Percentiles rank a stretch among this genome's conserved stretches.
Evolutionary conservation across 139 green algal species (phyloP).

Genomic region (Cymbomonas tetramitiformis): DNA sequence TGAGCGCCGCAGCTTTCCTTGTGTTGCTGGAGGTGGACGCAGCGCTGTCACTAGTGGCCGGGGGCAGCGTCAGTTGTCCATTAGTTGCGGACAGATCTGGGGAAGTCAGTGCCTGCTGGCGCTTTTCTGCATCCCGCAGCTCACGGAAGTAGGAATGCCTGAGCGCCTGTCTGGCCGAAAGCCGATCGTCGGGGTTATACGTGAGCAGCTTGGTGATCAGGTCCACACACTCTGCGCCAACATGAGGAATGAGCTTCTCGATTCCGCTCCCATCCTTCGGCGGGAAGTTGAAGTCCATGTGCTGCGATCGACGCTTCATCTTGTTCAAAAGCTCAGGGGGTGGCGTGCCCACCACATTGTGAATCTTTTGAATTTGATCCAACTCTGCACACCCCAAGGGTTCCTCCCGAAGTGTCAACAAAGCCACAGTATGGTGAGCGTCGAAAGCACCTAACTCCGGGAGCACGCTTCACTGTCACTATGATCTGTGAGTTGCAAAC

Average conservation of each 20-base stretch:
- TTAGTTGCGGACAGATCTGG: conserved; percentile 20
- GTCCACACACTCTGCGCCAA: conserved; percentile 44
- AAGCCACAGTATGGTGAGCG: no score
- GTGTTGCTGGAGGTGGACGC: no score
- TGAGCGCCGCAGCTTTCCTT: no score
- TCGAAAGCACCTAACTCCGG: no score
- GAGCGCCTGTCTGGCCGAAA: conserved; percentile 48
- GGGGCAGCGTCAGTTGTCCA: background rate
- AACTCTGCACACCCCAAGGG: no score
- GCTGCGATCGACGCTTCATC: conserved; percentile 47
- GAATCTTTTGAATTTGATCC: conserved; percentile 73
- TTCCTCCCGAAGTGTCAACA: no score
- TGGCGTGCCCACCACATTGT: conserved; percentile 61
- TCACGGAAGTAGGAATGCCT: conserved; percentile 59
- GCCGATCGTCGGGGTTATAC: conserved; percentile 63
- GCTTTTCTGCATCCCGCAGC: conserved; percentile 47
- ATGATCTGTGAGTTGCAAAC: no score
- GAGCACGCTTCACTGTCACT: no score
- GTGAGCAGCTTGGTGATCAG: conserved; percentile 59
- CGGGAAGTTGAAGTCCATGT: conserved; percentile 59
- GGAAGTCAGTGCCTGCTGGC: conserved; percentile 30
- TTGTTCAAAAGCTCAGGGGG: conserved; percentile 51
- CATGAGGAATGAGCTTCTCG: conserved; percentile 55
- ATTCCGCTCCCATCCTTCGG: conserved; percentile 37
- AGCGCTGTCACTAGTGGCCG: background rate